Percentiles rank a stretch among this genome's conserved stretches.
These are phyloP conservation scores for Leptomonas pyrrhocoris DNA, from an alignment of 208 protist species.

Conservation along the genomic window DNA sequence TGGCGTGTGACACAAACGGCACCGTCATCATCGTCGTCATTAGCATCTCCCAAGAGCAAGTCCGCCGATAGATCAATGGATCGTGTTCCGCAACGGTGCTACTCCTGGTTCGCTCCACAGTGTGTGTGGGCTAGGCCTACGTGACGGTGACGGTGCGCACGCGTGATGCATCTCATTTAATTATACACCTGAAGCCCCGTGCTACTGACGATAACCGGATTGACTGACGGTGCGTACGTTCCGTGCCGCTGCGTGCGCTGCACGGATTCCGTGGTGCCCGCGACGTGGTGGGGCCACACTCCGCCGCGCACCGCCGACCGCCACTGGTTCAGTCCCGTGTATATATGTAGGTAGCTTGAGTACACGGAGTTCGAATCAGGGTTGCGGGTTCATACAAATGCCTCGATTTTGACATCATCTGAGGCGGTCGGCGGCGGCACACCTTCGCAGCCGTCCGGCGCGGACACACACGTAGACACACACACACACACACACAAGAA, in stretches of 20 bases:
- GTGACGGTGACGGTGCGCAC: no score
- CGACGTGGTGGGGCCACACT: no score
- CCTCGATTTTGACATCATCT: conserved; percentile 37
- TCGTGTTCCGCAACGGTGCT: conserved; percentile 31
- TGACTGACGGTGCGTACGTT: no score
- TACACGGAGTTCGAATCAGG: conserved; percentile 59
- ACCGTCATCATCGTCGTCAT: no score
- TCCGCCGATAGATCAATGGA: conserved; percentile 32
- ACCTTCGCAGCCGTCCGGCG: no score
- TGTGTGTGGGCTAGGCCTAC: no score
- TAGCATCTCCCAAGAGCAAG: conserved; percentile 32
- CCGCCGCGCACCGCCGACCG: background rate
- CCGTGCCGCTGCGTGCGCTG: no score
- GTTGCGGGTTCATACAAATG: conserved; percentile 64
- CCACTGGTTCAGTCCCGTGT: conserved; percentile 41
- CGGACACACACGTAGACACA: conserved; percentile 8
- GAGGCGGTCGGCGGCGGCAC: background rate
- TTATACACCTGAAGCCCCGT: no score
- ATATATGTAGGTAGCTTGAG: conserved; percentile 52
- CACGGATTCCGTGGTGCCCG: no score
- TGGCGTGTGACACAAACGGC: conserved; percentile 2
- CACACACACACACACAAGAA: conserved; percentile 15
- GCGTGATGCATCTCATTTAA: no score
- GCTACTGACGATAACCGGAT: no score
- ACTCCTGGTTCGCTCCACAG: conserved; percentile 22